A percentile compares a stretch with the other conserved stretches of the same genome.
These are phyloP conservation scores for Colletotrichum endophyticum DNA, from an alignment of 2,329 filamentous ascomycete species.

Conservation along the genomic window DNA sequence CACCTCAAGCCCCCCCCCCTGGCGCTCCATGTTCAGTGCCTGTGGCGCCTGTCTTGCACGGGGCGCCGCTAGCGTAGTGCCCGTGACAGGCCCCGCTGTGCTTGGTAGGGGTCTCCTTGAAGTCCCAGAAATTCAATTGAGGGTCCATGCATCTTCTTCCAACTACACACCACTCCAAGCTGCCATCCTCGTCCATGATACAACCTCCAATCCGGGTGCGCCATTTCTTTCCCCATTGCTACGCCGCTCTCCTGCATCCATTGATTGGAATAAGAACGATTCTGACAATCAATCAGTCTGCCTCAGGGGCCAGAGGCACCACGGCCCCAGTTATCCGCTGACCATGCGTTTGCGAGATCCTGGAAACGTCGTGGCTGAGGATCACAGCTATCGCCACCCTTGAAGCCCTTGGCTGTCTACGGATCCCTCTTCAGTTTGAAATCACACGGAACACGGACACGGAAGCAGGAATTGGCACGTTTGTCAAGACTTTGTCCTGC, in stretches of 20 bases:
- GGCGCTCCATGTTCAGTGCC: not conserved
- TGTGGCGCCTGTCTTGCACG: not conserved
- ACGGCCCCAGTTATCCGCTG: not conserved
- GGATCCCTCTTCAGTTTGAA: not conserved
- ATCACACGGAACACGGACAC: not conserved
- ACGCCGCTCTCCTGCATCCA: not conserved
- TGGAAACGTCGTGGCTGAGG: not conserved
- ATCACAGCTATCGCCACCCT: not conserved
- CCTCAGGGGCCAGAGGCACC: not conserved
- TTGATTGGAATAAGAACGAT: not conserved
- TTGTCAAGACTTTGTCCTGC: not conserved
- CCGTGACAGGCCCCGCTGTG: not conserved
- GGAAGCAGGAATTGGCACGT: not conserved
- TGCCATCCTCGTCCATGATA: not conserved
- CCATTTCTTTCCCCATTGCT: not conserved
- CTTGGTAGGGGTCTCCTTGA: not conserved
- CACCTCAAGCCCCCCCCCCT: not conserved
- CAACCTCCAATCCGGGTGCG: not conserved
- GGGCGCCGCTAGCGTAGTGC: not conserved
- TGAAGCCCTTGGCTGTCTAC: not conserved
- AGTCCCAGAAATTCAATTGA: not conserved
- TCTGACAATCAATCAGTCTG: not conserved
- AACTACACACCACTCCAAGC: not conserved
- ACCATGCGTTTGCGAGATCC: not conserved
- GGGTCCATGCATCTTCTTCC: not conserved